Evolutionary conservation across 306 rosid genomes (phyloP).

Genomic region (Trifolium repens): DNA sequence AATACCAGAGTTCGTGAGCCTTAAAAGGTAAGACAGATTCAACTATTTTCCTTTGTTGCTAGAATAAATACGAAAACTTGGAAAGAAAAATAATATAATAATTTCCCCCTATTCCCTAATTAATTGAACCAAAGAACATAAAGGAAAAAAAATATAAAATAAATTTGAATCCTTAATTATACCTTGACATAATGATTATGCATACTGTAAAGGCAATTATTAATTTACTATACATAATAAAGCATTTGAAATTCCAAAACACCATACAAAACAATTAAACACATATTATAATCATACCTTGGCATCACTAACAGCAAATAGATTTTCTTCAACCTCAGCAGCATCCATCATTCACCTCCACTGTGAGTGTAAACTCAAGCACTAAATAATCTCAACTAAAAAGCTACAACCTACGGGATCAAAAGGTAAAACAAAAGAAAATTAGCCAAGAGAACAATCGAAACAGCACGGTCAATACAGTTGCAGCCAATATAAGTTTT

Average conservation of each 20-base stretch:
- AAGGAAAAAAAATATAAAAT: slow-evolving; percentile 17
- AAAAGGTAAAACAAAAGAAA: slow-evolving; percentile 22
- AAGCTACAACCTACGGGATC: slow-evolving; percentile 31
- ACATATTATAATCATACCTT: slow-evolving; percentile 57
- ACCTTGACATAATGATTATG: slow-evolving; percentile 15
- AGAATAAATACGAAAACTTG: not conserved
- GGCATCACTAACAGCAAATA: slow-evolving; percentile 81
- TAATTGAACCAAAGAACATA: slow-evolving; percentile 16
- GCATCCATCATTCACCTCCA: slow-evolving; percentile 68
- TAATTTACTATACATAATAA: slow-evolving; percentile 5
- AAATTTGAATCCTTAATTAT: not conserved
- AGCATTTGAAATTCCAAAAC: slow-evolving; percentile 21
- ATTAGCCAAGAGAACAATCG: slow-evolving; percentile 11
- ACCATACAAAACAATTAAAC: slow-evolving; percentile 33
- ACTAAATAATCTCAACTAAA: slow-evolving; percentile 49
- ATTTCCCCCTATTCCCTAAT: not conserved
- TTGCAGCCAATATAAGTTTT: slow-evolving; percentile 17
- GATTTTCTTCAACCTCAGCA: slow-evolving; percentile 76
- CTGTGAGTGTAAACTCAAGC: slow-evolving; percentile 17
- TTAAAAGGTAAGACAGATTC: slow-evolving; percentile 3
- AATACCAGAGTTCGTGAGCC: slow-evolving; percentile 1
- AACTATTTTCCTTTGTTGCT: not conserved
- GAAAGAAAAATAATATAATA: not conserved
- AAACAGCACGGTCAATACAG: not conserved
- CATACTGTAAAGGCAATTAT: slow-evolving; percentile 24